Evolutionary conservation across 2,329 filamentous ascomycete genomes (phyloP), one percentile per base, ranked within the genome.

Genomic region (Gremmenia infestans): DNA sequence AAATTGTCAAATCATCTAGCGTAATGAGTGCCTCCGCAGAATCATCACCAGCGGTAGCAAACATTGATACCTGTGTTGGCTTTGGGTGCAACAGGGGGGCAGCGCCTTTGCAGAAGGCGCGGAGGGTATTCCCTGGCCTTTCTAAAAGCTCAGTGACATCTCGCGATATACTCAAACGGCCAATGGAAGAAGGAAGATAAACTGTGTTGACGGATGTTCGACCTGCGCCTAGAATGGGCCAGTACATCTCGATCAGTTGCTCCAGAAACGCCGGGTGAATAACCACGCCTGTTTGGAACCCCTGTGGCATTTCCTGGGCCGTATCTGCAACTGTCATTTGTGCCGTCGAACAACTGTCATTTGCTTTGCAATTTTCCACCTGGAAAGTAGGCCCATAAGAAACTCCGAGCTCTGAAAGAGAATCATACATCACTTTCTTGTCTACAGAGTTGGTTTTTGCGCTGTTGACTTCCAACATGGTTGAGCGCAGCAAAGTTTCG

Each of bases 361-460:
- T 73, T 9, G 77, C 74, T 32, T 71, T 71, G 61, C 76, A 78
- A 51, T 77, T 72, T 42, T 69, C 68, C 15, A 83, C 76, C 62
- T 80, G 79, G 69, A 83, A 82, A 0, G 72, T 73, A 1, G 75
- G 68, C 0, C 80, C 80, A 55, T 82, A 82, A 2, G 71, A 67
- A 0, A 80, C 77, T 0, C 80, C 80, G 22, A 78, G 66, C 5
- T 76, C 72, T 1, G 72, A 66, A 11, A 83, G 72, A 5, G 68
- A 63, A 5, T 76, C 69, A 54, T 83, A 83, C 58, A 83, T 71
- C 37, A 68, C 65, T 2, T 63, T 54, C 45, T 68, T 62, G n/a
- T 71, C 62, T 4, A 78, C 59, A 23, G 61, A 12, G 1, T 56
- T 65, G 1, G 68, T 63, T 6, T 65, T 65, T 2, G 66, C 53